Evolutionary conservation across 2,329 filamentous ascomycete genomes (phyloP).

Genomic region (Botrytis fragariae): DNA sequence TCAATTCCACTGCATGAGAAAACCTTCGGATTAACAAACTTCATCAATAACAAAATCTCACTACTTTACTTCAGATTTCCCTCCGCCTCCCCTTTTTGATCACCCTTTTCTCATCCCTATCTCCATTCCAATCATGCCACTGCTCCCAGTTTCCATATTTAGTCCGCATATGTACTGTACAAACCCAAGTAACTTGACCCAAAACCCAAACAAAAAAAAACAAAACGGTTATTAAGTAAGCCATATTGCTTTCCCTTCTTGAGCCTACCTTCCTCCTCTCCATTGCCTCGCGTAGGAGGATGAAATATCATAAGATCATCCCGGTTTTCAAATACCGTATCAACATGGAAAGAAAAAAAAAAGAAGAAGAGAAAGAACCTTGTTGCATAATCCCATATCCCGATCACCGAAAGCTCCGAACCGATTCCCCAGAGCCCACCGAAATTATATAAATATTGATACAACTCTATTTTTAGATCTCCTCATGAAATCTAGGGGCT

Average conservation of each 20-base stretch:
- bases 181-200: neutral
- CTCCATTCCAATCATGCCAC: too few relatives aligned
- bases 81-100: neutral
- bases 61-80: neutral
- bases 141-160: neutral
- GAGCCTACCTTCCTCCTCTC: too few relatives aligned
- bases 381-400: neutral
- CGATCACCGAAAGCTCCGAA: neutral
- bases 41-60: neutral
- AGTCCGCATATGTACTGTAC: neutral
- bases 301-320: neutral
- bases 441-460: neutral
- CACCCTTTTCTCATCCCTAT: neutral
- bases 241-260: neutral
- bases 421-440: neutral
- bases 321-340: neutral
- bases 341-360: neutral
- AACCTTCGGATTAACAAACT: neutral
- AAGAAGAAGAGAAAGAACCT: too few relatives aligned
- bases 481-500: constrained; percentile 59
- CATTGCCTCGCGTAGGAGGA: neutral
- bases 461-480: constrained; percentile 41
- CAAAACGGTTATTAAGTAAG: neutral
- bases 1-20: neutral
- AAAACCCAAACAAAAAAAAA: neutral